phyloP scores from a whole-genome alignment of 768 basidiomycete species.

The Pleurotus eryngii region DNA sequence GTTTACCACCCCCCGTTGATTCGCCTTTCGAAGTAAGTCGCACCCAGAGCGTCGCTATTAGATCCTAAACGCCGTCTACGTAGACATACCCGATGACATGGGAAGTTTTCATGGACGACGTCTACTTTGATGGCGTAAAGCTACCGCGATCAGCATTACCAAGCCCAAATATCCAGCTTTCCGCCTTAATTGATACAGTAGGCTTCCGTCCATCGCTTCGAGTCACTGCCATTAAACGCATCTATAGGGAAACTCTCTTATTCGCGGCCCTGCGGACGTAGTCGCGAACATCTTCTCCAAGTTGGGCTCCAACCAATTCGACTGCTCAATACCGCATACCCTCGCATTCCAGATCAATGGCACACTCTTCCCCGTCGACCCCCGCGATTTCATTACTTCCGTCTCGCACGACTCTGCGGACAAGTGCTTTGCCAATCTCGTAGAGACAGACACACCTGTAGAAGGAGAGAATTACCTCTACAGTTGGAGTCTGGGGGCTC shows the following conservation, averaged over 20 bases:
- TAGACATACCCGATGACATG: slow-evolving; percentile 64
- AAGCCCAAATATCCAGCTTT: slow-evolving; percentile 45
- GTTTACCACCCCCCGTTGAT: slow-evolving; percentile 50
- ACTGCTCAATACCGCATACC: slow-evolving; percentile 59
- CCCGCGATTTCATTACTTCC: slow-evolving; percentile 63
- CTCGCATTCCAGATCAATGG: slow-evolving; percentile 70
- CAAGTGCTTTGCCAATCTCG: slow-evolving; percentile 53
- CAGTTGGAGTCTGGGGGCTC: slow-evolving; percentile 75
- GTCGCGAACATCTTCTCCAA: slow-evolving; percentile 40
- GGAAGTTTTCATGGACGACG: slow-evolving; percentile 70
- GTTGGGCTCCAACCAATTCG: slow-evolving; percentile 41
- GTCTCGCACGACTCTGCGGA: slow-evolving; percentile 31
- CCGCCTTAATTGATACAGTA: slow-evolving; percentile 73
- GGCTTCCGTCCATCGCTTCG: slow-evolving; percentile 14
- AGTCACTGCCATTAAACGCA: neutral
- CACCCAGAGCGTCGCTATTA: no score
- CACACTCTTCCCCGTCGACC: slow-evolving; percentile 67
- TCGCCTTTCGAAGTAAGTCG: slow-evolving; percentile 57
- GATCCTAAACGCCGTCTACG: no score
- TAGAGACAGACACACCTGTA: slow-evolving; percentile 58
- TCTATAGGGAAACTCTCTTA: slow-evolving; percentile 66
- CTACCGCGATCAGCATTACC: slow-evolving; percentile 56
- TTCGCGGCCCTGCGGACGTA: slow-evolving; percentile 72
- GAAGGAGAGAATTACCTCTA: slow-evolving; percentile 56
- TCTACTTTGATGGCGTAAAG: slow-evolving; percentile 63